phyloP scores from a whole-genome alignment of 768 basidiomycete species.

The Suillus alpinus region DNA sequence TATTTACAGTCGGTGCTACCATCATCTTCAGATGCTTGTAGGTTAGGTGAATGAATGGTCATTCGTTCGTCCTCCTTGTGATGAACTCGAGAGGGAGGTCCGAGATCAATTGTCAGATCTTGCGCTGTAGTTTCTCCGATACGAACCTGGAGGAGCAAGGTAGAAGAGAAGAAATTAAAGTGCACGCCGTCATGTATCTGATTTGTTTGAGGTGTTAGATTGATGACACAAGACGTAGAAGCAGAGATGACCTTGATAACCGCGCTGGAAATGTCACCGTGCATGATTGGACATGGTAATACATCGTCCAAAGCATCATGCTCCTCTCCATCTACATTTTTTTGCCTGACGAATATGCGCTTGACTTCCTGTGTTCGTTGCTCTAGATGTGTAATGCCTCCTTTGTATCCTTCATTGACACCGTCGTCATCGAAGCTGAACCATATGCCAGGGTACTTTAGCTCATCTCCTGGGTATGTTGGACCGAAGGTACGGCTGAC shows the following conservation, averaged over 20 bases:
- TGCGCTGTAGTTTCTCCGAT: conserved; percentile 80
- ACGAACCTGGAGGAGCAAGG: conserved; percentile 53
- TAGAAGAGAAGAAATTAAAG: conserved; percentile 58
- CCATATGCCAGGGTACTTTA: conserved; percentile 80
- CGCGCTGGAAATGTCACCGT: conserved; percentile 65
- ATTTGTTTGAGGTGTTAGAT: not conserved
- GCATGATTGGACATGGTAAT: conserved; percentile 61
- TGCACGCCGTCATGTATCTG: conserved; percentile 75
- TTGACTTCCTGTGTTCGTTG: conserved; percentile 76
- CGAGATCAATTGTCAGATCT: conserved; percentile 76
- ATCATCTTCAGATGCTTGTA: conserved; percentile 41
- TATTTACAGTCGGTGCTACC: conserved; percentile 50
- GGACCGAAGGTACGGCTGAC: conserved; percentile 79
- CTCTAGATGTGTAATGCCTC: conserved; percentile 41
- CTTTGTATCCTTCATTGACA: conserved; percentile 53
- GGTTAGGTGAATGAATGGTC: conserved; percentile 67
- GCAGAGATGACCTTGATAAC: conserved; percentile 55
- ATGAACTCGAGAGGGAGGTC: conserved; percentile 71
- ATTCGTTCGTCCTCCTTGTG: conserved; percentile 90
- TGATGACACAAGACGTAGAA: not conserved
- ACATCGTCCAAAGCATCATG: conserved; percentile 76
- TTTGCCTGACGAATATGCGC: conserved; percentile 70
- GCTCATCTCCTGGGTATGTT: conserved; percentile 74
- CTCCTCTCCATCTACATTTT: conserved; percentile 50
- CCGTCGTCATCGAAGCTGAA: conserved; percentile 82